A percentile compares a stretch with the other conserved stretches of the same genome.
Conservation (phyloP, 2,329 filamentous ascomycete species). For the Chrysoporthe puriensis region DNA sequence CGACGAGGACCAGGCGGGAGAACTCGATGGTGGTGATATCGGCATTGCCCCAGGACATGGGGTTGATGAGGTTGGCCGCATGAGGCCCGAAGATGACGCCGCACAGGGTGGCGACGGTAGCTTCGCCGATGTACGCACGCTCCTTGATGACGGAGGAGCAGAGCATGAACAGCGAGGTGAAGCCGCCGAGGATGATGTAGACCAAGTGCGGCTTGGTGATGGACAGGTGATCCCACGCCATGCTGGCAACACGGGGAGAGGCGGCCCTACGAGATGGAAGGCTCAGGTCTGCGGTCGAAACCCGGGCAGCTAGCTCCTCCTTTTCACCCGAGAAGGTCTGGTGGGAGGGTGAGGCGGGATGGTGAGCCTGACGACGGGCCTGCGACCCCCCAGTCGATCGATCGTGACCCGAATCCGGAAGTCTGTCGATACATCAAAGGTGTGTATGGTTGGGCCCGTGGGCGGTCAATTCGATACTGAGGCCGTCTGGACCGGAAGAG, state of each 20-base stretch:
- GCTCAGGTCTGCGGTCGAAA: neutral
- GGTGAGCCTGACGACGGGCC: slow-evolving; percentile 15
- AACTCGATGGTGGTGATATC: slow-evolving; percentile 90
- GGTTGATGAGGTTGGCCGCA: slow-evolving; percentile 80
- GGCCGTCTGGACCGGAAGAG: slow-evolving; percentile 1
- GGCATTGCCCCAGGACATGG: slow-evolving; percentile 75
- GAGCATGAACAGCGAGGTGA: slow-evolving; percentile 97
- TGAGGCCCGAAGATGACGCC: slow-evolving; percentile 89
- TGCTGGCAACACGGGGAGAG: slow-evolving; percentile 40
- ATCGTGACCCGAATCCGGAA: slow-evolving; percentile 28
- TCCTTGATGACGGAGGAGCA: slow-evolving; percentile 98
- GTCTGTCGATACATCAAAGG: slow-evolving; percentile 34
- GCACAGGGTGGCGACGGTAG: slow-evolving; percentile 87
- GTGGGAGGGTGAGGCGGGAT: neutral
- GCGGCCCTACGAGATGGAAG: neutral
- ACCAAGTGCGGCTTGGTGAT: slow-evolving; percentile 97
- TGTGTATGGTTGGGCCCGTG: neutral
- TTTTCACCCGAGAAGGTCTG: slow-evolving; percentile 8
- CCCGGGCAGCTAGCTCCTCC: too few species aligned
- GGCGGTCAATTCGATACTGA: neutral
- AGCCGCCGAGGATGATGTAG: slow-evolving; percentile 96
- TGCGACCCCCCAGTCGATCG: slow-evolving; percentile 35
- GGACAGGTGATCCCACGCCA: slow-evolving; percentile 80
- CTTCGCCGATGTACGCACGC: slow-evolving; percentile 97
- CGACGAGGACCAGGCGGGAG: slow-evolving; percentile 84